Conservation (phyloP, 2,329 filamentous ascomycete species). For the Fusarium verrucosum region DNA sequence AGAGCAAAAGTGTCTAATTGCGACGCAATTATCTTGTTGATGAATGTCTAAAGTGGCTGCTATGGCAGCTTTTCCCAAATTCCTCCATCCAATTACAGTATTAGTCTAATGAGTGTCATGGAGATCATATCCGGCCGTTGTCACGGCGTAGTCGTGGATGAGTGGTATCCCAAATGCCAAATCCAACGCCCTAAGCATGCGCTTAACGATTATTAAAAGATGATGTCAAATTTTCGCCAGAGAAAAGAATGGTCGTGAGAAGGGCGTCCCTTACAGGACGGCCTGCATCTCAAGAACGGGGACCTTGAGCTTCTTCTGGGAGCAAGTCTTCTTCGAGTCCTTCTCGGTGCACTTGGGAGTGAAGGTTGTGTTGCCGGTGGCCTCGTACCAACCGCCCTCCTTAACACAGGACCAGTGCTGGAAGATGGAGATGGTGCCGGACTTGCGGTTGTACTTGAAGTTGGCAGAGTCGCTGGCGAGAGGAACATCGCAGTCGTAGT, state of each 20-base stretch:
- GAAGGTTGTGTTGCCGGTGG: conserved; percentile 43
- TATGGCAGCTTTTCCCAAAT: conserved; percentile 12
- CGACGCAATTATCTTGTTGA: conserved; percentile 13
- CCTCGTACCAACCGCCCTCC: conserved; percentile 49
- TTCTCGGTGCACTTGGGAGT: conserved; percentile 44
- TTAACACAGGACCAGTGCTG: conserved; percentile 61
- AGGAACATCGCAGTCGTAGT: conserved; percentile 55
- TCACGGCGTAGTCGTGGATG: conserved; percentile 39
- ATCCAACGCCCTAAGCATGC: conserved; percentile 33
- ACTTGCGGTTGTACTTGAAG: conserved; percentile 56
- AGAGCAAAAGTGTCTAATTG: background rate
- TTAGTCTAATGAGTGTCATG: conserved; percentile 41
- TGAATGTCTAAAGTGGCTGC: conserved; percentile 16
- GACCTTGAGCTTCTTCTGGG: conserved; percentile 36
- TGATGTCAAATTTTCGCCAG: conserved; percentile 3
- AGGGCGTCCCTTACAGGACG: conserved; percentile 34
- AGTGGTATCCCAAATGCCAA: conserved; percentile 2
- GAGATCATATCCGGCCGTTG: conserved; percentile 38
- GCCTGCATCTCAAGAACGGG: conserved; percentile 45
- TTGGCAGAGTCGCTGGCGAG: conserved; percentile 45
- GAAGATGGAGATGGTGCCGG: conserved; percentile 53
- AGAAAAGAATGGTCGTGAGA: background rate
- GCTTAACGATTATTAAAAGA: conserved; percentile 28
- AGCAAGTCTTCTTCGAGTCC: conserved; percentile 46
- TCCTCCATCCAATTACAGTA: conserved; percentile 7